A percentile compares a stretch with the other conserved stretches of the same genome.
Conservation (phyloP, 2,329 filamentous ascomycete genomes). For the Penicillium brasilianum region DNA sequence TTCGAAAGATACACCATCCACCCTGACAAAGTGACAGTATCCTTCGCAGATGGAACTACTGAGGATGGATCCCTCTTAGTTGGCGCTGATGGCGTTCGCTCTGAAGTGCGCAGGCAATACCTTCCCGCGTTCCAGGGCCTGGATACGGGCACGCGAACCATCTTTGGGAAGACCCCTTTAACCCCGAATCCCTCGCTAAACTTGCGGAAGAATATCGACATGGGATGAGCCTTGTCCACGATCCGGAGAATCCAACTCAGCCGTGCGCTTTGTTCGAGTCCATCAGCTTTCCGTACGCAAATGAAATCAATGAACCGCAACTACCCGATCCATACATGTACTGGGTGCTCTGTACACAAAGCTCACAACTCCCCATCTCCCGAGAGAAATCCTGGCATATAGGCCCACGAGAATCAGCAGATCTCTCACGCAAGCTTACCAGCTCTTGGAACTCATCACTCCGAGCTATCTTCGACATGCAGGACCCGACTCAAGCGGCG, state of each 20-base stretch:
- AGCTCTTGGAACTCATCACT: conserved; percentile 33
- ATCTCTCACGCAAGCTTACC: conserved; percentile 28
- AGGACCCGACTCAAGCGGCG: conserved; percentile 37
- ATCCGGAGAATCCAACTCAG: conserved; percentile 17
- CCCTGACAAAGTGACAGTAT: conserved; percentile 14
- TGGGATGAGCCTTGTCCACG: conserved; percentile 25
- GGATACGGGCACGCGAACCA: conserved; percentile 45
- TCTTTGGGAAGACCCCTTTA: conserved; percentile 40
- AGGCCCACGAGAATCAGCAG: conserved; percentile 20
- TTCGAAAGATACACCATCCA: conserved; percentile 29
- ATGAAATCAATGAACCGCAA: conserved; percentile 13
- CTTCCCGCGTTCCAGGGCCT: conserved; percentile 42
- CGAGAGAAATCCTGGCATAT: conserved; percentile 19
- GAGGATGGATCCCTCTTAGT: conserved; percentile 43
- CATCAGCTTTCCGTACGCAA: conserved; percentile 25
- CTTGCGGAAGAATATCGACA: conserved; percentile 15
- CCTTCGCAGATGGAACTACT: conserved; percentile 42
- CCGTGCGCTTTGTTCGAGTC: conserved; percentile 27
- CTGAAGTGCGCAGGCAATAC: conserved; percentile 44
- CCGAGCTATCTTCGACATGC: conserved; percentile 33
- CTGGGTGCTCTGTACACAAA: conserved; percentile 28
- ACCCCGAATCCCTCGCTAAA: conserved; percentile 18
- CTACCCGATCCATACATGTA: conserved; percentile 34
- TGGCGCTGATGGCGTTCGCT: conserved; percentile 48
- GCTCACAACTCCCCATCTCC: conserved; percentile 16